Base-by-base conservation (phyloP, 164 flowering plant species). In the Nymphaea thermarum region DNA sequence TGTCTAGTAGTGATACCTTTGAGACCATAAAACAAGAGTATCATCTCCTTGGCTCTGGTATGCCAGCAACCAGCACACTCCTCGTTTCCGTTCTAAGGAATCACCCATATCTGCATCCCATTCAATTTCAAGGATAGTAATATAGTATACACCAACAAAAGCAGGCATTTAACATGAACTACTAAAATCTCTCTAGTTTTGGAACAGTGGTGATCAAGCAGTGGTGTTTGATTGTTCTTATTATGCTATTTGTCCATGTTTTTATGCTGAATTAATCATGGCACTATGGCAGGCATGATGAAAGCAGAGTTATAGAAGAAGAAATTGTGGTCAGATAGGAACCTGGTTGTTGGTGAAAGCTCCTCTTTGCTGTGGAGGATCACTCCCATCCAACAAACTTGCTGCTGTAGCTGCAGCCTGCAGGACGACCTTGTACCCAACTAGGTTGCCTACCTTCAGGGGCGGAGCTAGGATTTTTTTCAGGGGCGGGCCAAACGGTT, bases 31-130 rank as follows among this genome's bases (percentile, higher is more conserved):
- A 11, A 85, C 87, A 3, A 94, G 84, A 8, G 91, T 88, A 73
- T 94, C 98, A 4, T 88, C 98, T 0, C 99, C 99, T 36, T 80
- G 73, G 72, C 89, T 86, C 71, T 94, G 99, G 66, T 83, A 87
- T 15, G 68, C 85, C 47, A 91, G 81, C 71, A 81, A 70, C 0
- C 99, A 0, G 99, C 99, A 98, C 99, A 94, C 65, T 86, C 82
- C 84, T 94, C 96, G 43, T 77, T 81, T 68, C 70, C 66, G 64
- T 91, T 90, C 62, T 91, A 91, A 0, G 93, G 96, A 11, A 93
- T 94, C 63, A 91, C 95, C 98, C 97, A 94, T 18, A 94, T 85
- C 82, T 79, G 59, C 57, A 51, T 25, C 1, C 36, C 36, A 25
- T 25, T 25, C 36, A 25, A 25, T 25, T 25, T 25, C 36, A 1